These are phyloP conservation scores for Aspergillus sp. DNA, from an alignment of 2,329 filamentous ascomycete species.

Conservation along the genomic window DNA sequence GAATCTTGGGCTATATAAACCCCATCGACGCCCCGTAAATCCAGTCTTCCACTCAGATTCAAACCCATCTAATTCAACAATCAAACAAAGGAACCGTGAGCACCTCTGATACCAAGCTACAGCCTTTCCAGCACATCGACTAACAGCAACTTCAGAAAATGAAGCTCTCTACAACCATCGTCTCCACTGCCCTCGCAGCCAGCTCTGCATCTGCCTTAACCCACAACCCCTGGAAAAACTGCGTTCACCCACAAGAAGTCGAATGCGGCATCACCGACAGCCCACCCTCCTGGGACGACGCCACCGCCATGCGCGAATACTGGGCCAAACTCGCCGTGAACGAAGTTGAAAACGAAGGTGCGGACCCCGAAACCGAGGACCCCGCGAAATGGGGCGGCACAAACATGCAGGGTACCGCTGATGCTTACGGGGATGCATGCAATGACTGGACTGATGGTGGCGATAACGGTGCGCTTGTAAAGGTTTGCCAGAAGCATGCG, in stretches of 20 bases:
- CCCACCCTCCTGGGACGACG: neutral
- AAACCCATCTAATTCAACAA: too few species aligned
- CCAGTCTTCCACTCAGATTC: too few species aligned
- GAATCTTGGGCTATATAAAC: too few species aligned
- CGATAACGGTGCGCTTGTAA: neutral
- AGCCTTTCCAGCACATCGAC: too few species aligned
- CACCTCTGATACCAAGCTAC: too few species aligned
- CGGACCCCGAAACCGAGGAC: neutral
- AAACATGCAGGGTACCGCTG: neutral
- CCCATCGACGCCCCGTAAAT: too few species aligned
- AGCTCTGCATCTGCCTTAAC: neutral
- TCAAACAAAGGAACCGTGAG: too few species aligned
- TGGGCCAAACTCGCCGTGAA: neutral
- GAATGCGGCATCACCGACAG: neutral
- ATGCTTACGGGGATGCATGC: neutral
- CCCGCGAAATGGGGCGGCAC: neutral
- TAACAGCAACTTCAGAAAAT: neutral
- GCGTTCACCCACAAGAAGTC: neutral
- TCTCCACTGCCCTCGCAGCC: neutral
- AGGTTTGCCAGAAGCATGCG: neutral
- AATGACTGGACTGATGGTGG: neutral
- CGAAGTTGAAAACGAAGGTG: neutral
- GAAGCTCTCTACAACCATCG: neutral
- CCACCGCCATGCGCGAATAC: neutral
- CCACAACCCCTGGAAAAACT: neutral